Percentiles rank a stretch among this genome's conserved stretches.
phyloP scores from a whole-genome alignment of 441 rosid species.

The Manihot esculenta region DNA sequence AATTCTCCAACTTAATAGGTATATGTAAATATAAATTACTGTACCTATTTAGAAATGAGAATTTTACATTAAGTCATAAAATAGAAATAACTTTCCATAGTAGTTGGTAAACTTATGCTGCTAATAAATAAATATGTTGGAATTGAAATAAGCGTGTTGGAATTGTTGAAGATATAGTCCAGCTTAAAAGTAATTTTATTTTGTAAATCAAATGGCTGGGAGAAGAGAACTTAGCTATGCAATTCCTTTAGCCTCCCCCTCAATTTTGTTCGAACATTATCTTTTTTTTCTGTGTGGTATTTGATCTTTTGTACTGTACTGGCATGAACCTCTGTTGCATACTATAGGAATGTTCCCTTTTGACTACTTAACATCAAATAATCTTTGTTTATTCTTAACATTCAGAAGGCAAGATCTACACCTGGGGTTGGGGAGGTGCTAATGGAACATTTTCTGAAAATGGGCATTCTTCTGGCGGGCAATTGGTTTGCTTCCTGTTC shows the following conservation, averaged over 20 bases:
- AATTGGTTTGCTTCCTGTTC: slow-evolving; percentile 58
- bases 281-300: neutral
- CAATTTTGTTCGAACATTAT: neutral
- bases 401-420: slow-evolving; percentile 70
- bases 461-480: slow-evolving; percentile 89
- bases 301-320: neutral
- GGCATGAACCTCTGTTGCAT: neutral
- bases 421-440: slow-evolving; percentile 99
- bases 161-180: too few relatives aligned
- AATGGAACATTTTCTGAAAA: slow-evolving; percentile 85
- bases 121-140: too few relatives aligned
- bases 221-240: neutral
- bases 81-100: too few relatives aligned
- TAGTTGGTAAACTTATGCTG: too few relatives aligned
- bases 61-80: too few relatives aligned
- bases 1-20: too few relatives aligned
- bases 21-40: too few relatives aligned
- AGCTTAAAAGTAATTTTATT: neutral
- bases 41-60: too few relatives aligned
- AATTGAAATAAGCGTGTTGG: too few relatives aligned
- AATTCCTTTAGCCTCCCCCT: neutral
- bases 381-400: slow-evolving; percentile 16
- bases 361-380: neutral
- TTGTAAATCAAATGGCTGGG: neutral
- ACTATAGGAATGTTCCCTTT: neutral